Evolutionary conservation across 169 alveolate species (phyloP), one percentile per base, ranked within the genome.

Genomic region (Blepharisma undulans): DNA sequence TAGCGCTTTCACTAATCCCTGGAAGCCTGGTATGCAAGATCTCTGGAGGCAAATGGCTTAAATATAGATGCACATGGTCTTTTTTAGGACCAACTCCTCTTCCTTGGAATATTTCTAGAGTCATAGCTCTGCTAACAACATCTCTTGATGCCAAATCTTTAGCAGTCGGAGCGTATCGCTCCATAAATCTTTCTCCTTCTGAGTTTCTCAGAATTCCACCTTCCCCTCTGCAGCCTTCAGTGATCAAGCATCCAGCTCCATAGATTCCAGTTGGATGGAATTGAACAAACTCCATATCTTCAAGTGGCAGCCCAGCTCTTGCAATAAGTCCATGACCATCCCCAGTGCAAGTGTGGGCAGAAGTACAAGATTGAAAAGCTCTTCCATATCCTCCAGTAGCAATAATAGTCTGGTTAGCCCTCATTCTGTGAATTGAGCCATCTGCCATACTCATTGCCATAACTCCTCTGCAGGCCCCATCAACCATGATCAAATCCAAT

Each of bases 161-260:
- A 48, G 99, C 99, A 91, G 96, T 97, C 4, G 99, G 99, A 19
- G 99, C 99, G 92, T 98, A 98, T 89, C 99, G 94, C 91, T 97
- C 98, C 99, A 98, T 98, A 90, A 98, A 98, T 87, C 99, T 98
- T 96, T 98, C 99, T 59, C 99, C 99, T 89, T 98, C 98, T 71
- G 97, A 92, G 97, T 99, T 99, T 79, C 99, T 97, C 33, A 99
- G 96, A 76, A 98, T 99, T 72, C 99, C 99, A 27, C 99, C 99
- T 95, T 98, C 99, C 33, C 99, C 99, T 93, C 99, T 97, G 93
- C 99, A 99, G 84, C 99, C 99, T 95, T 99, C 99, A 76, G 99
- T 99, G 94, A 99, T 99, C 85, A 99, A 96, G 88, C 99, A 97
- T 32, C 99, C 99, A 19, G 99, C 99, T 77, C 99, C 99, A 92